Evolutionary conservation across 768 basidiomycete genomes (phyloP).

Genomic region (Gautieria morchelliformis): DNA sequence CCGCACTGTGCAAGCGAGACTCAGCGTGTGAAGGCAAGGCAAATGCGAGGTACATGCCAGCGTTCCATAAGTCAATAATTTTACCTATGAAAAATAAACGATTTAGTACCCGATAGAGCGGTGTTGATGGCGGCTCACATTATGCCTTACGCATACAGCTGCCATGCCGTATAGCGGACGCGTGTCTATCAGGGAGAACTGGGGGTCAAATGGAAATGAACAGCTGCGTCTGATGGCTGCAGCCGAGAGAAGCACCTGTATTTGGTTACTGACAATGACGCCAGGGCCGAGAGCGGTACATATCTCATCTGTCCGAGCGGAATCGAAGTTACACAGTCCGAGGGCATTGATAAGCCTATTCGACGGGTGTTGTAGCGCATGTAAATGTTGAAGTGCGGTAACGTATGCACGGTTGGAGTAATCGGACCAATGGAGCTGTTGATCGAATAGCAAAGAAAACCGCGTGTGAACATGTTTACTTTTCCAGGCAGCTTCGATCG

Average conservation of each 20-base stretch:
- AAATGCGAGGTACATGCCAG: slow-evolving; percentile 37
- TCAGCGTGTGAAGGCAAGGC: slow-evolving; percentile 9
- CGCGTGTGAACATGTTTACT: not conserved
- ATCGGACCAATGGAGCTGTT: slow-evolving; percentile 76
- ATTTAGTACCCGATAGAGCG: not conserved
- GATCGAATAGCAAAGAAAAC: not conserved
- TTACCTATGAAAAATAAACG: slow-evolving; percentile 26
- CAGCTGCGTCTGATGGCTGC: not conserved
- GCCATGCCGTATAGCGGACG: slow-evolving; percentile 71
- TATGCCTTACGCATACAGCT: slow-evolving; percentile 64
- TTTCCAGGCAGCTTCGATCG: slow-evolving; percentile 5
- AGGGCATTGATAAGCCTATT: slow-evolving; percentile 54
- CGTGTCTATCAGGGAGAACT: slow-evolving; percentile 80
- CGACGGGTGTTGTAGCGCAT: slow-evolving; percentile 36
- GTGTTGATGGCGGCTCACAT: slow-evolving; percentile 11
- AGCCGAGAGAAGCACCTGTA: slow-evolving; percentile 44
- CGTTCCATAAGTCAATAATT: slow-evolving; percentile 75
- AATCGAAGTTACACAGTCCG: slow-evolving; percentile 77
- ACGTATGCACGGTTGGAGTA: slow-evolving; percentile 42
- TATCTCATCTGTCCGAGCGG: slow-evolving; percentile 66
- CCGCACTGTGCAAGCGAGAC: slow-evolving; percentile 48
- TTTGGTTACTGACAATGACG: slow-evolving; percentile 71
- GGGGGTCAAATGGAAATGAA: slow-evolving; percentile 1
- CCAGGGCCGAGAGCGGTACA: slow-evolving; percentile 65
- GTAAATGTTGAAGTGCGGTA: slow-evolving; percentile 39